These are phyloP conservation scores for Apiotrichum porosum DNA, from an alignment of 1,284 basidiomycete species.

Conservation along the genomic window DNA sequence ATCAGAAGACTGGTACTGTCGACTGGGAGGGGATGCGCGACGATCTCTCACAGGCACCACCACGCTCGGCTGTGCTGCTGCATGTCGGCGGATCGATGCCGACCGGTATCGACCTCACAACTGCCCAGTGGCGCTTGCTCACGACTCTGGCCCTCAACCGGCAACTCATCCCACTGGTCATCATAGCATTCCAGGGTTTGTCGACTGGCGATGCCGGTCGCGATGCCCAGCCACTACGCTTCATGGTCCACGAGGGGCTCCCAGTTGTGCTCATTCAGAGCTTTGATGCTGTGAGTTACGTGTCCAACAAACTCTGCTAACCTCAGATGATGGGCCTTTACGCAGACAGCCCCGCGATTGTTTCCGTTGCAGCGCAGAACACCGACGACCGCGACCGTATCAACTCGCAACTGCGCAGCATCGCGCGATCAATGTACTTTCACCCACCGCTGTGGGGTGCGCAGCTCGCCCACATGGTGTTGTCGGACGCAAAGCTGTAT, in stretches of 20 bases:
- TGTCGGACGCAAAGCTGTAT: conserved; percentile 37
- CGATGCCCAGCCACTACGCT: conserved; percentile 45
- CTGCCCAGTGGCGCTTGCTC: conserved; percentile 80
- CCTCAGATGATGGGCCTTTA: conserved; percentile 46
- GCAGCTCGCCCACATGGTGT: conserved; percentile 39
- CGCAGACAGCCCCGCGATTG: conserved; percentile 42
- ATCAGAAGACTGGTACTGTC: conserved; percentile 80
- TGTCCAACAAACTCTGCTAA: not conserved
- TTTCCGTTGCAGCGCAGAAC: conserved; percentile 39
- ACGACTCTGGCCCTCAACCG: conserved; percentile 38
- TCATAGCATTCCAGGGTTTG: conserved; percentile 46
- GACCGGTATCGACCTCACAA: conserved; percentile 89
- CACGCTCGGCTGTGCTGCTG: conserved; percentile 74
- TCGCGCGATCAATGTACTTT: conserved; percentile 38
- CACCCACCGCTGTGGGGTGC: conserved; percentile 47
- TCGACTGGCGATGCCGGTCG: conserved; percentile 40
- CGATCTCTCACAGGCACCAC: conserved; percentile 58
- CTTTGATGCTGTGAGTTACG: conserved; percentile 41
- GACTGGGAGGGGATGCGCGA: conserved; percentile 72
- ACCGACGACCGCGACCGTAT: conserved; percentile 36
- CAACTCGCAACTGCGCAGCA: conserved; percentile 39
- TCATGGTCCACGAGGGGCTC: conserved; percentile 46
- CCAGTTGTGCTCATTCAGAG: conserved; percentile 45
- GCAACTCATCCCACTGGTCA: conserved; percentile 41
- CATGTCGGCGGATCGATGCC: conserved; percentile 96